Percentiles rank a stretch among this genome's conserved stretches.
These are phyloP conservation scores for Lizonia empirigonia DNA, from an alignment of 2,329 filamentous ascomycete species.

Conservation along the genomic window DNA sequence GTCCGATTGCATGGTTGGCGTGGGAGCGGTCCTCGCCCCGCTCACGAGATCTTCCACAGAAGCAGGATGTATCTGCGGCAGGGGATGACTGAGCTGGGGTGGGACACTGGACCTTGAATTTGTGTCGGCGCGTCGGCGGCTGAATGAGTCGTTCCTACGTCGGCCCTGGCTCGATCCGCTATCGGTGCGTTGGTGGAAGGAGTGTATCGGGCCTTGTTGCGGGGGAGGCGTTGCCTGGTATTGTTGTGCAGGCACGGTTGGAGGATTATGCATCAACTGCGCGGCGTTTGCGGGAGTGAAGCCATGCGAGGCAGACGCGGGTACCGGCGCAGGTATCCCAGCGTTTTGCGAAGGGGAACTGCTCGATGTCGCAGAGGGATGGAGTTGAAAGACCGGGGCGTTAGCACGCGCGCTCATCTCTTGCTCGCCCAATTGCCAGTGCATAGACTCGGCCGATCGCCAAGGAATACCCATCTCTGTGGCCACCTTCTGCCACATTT, in stretches of 20 bases:
- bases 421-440: slow-evolving; percentile 91
- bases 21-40: slow-evolving; percentile 45
- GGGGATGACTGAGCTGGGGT: slow-evolving; percentile 41
- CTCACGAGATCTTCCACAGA: slow-evolving; percentile 44
- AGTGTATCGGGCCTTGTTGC: slow-evolving; percentile 34
- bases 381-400: slow-evolving; percentile 77
- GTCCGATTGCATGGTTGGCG: slow-evolving; percentile 32
- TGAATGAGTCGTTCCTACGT: slow-evolving; percentile 43
- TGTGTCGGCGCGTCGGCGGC: slow-evolving; percentile 38
- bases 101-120: slow-evolving; percentile 44
- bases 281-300: slow-evolving; percentile 49
- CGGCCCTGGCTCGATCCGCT: slow-evolving; percentile 41
- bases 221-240: slow-evolving; percentile 35
- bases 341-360: slow-evolving; percentile 39
- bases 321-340: slow-evolving; percentile 31
- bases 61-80: slow-evolving; percentile 42
- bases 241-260: slow-evolving; percentile 31
- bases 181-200: slow-evolving; percentile 43
- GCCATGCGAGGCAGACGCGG: slow-evolving; percentile 37
- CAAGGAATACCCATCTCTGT: slow-evolving; percentile 95
- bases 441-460: slow-evolving; percentile 96
- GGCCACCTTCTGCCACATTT: slow-evolving; percentile 97
- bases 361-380: slow-evolving; percentile 44
- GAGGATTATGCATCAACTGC: slow-evolving; percentile 40
- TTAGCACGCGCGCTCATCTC: slow-evolving; percentile 95